Evolutionary conservation across 805 yeast species (phyloP).

Genomic region (Kodamaea lidongshanica): DNA sequence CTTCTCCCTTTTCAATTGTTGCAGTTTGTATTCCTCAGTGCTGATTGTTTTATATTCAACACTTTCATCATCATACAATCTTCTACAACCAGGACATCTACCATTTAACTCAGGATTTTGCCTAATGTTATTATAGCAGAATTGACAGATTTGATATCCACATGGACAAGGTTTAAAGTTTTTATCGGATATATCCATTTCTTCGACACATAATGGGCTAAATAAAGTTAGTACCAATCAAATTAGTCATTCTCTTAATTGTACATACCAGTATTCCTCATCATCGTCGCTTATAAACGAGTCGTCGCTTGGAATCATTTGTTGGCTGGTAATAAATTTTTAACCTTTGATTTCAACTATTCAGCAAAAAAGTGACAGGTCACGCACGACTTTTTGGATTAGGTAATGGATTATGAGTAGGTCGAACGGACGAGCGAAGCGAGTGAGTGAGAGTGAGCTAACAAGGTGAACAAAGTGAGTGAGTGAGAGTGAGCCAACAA

Average conservation of each 20-base stretch:
- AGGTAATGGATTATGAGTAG: too few relatives aligned
- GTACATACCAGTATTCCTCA: slow-evolving; percentile 60
- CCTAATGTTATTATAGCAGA: slow-evolving; percentile 93
- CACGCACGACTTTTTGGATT: too few relatives aligned
- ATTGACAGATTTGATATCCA: slow-evolving; percentile 97
- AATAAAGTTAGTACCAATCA: slow-evolving; percentile 16
- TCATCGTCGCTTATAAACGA: slow-evolving; percentile 71
- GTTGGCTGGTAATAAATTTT: too few relatives aligned
- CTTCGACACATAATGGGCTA: slow-evolving; percentile 94
- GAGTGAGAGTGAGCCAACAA: too few relatives aligned
- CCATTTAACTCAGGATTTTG: slow-evolving; percentile 95
- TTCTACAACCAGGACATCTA: slow-evolving; percentile 95
- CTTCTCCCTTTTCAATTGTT: slow-evolving; percentile 73
- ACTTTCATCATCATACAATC: slow-evolving; percentile 86
- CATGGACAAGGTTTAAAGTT: slow-evolving; percentile 99
- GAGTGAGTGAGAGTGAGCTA: too few relatives aligned
- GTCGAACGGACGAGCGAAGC: too few relatives aligned
- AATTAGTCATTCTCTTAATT: not conserved
- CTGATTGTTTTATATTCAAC: slow-evolving; percentile 82
- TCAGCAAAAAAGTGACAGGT: too few relatives aligned
- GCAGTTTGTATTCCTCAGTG: slow-evolving; percentile 80
- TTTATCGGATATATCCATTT: slow-evolving; percentile 93
- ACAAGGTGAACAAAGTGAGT: too few relatives aligned
- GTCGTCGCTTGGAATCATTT: slow-evolving; percentile 38
- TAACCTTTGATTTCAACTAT: too few relatives aligned